Evolutionary conservation across 305 asterid genomes (phyloP), one percentile per base, ranked within the genome.

Genomic region (Withania somnifera): DNA sequence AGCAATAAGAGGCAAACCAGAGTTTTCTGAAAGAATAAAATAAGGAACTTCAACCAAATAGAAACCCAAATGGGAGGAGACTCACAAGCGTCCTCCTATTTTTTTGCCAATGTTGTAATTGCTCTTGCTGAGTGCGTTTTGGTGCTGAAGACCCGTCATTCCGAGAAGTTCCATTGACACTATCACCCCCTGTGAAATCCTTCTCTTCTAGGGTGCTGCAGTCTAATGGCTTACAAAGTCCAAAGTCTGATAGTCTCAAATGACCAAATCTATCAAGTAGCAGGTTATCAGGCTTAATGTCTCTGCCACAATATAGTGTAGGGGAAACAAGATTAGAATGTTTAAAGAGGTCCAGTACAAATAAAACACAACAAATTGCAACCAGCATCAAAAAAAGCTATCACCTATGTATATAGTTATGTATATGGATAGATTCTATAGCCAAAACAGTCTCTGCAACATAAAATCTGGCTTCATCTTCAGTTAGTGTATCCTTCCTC

Each of bases 61-160:
- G 54, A 69, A 20, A 42, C 45, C 19, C 64, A 51, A 30, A 76
- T 34, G 64, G 81, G 84, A 61, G 19, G 79, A 83, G 54, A 84
- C 98, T 91, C 88, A 95, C 98, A 71, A 95, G 98, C 85, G 87
- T 95, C 89, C 98, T 92, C 89, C 98, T 88, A 85, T 95, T 95
- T 89, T 93, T 93, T 90, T 95, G 98, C 98, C 98, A 95, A 88
- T 95, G 98, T 83, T 95, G 97, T 86, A 95, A 83, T 79, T 93
- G 94, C 89, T 95, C 98, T 87, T 93, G 98, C 79, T 95, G 98
- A 66, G 98, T 91, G 77, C 97, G 94, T 88, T 89, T 93, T 30
- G 98, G 95, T 51, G 88, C 94, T 69, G 94, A 66, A 75, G 90
- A 82, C 54, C 80, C 86, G 54, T 88, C 97, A 60, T 80, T 82